Conservation (phyloP, 2,329 filamentous ascomycete species). For the Ophiostoma triangulosporum region DNA sequence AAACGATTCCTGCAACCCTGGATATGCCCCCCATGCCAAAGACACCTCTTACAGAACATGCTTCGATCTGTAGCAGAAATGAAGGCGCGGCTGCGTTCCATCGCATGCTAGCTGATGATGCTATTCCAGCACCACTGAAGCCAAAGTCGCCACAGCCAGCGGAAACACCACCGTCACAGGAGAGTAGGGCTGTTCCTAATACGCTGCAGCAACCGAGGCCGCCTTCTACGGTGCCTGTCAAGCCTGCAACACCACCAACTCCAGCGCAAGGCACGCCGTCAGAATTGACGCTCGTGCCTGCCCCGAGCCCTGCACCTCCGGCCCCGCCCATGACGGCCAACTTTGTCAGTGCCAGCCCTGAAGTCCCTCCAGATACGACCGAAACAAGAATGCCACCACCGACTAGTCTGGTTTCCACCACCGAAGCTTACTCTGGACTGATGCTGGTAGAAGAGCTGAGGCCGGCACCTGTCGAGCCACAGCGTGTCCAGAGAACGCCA, state of each 20-base stretch:
- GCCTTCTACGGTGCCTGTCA: background rate
- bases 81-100: background rate
- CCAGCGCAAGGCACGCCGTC: background rate
- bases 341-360: background rate
- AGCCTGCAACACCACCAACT: background rate
- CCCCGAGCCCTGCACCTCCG: background rate
- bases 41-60: background rate
- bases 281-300: background rate
- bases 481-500: conserved; percentile 5
- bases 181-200: background rate
- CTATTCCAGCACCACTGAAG: conserved; percentile 2
- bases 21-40: background rate
- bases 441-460: conserved; percentile 16
- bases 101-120: background rate
- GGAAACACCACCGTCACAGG: background rate
- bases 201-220: background rate
- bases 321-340: conserved; percentile 1
- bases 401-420: conserved; percentile 1
- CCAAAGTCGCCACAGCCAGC: conserved; percentile 2
- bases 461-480: background rate
- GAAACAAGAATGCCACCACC: background rate
- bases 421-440: conserved; percentile 19
- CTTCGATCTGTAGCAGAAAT: background rate
- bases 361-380: background rate
- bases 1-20: background rate